Evolutionary conservation across 2,329 filamentous ascomycete species (phyloP).

Genomic region (Ophioceras dolichostomum): DNA sequence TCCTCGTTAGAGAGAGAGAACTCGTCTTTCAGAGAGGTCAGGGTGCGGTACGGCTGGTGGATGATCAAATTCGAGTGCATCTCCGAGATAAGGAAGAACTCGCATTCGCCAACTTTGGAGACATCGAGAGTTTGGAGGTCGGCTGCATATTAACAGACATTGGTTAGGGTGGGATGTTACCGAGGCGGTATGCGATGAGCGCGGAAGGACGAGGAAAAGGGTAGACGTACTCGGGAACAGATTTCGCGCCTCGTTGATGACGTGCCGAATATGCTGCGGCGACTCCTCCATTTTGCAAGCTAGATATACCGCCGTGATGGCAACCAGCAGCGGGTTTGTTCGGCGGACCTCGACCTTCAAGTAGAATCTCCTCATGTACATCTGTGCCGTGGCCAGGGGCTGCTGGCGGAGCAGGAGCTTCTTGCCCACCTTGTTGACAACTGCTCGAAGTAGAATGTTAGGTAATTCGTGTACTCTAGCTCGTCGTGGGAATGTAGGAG

Average conservation of each 20-base stretch:
- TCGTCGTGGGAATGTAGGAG: no score
- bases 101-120: constrained; percentile 81
- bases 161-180: no score
- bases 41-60: constrained; percentile 79
- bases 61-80: constrained; percentile 83
- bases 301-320: constrained; percentile 88
- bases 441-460: no score
- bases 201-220: neutral
- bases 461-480: no score
- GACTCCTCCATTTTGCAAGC: constrained; percentile 98
- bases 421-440: constrained; percentile 72
- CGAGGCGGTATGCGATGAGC: no score
- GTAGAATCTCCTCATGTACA: constrained; percentile 93
- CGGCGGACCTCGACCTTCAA: constrained; percentile 79
- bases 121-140: constrained; percentile 48
- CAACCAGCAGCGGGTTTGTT: constrained; percentile 85
- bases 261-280: constrained; percentile 87
- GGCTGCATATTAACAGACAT: no score
- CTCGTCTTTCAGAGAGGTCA: constrained; percentile 57
- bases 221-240: constrained; percentile 61
- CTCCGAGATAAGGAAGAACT: constrained; percentile 85
- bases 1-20: constrained; percentile 70
- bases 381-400: constrained; percentile 82
- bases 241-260: constrained; percentile 74
- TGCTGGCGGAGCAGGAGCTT: constrained; percentile 80